Conservation (phyloP, 1,284 basidiomycete genomes). For the Entoloma clypeatum region DNA sequence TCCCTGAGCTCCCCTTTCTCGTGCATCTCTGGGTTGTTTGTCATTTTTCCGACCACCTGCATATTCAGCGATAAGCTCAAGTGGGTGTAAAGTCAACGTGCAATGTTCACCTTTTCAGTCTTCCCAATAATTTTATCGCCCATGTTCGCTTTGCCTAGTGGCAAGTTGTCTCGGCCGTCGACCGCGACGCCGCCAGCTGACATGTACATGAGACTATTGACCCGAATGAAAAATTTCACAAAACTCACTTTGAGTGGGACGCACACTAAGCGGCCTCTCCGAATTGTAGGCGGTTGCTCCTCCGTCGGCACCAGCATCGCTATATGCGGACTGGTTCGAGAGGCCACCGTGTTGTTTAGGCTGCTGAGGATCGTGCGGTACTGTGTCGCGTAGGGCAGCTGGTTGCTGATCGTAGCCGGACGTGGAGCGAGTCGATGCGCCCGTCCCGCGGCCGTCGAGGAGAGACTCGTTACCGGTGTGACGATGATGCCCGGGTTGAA, state of each 20-base stretch:
- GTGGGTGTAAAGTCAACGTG: neutral
- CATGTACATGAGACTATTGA: neutral
- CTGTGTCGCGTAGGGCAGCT: neutral
- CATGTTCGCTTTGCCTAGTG: constrained; percentile 40
- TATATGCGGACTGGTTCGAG: too few relatives aligned
- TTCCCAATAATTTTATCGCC: constrained; percentile 54
- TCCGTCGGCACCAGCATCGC: too few relatives aligned
- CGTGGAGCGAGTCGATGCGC: constrained; percentile 27
- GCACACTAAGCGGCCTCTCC: too few relatives aligned
- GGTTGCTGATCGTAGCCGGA: constrained; percentile 3
- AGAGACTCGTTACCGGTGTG: constrained; percentile 32
- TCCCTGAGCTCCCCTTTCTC: constrained; percentile 56
- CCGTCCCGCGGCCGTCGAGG: constrained; percentile 28
- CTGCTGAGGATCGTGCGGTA: neutral
- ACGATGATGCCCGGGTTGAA: constrained; percentile 29
- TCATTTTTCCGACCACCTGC: constrained; percentile 48
- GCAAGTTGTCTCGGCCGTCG: constrained; percentile 37
- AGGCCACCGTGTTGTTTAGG: constrained; percentile 28
- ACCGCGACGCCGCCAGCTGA: constrained; percentile 40
- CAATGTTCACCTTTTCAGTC: constrained; percentile 43
- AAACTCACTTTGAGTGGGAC: too few relatives aligned
- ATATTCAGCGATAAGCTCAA: neutral
- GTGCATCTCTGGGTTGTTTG: constrained; percentile 45
- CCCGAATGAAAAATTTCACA: neutral
- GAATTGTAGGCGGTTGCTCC: too few relatives aligned